A percentile compares a stretch with the other conserved stretches of the same genome.
These are phyloP conservation scores for Termitomyces sp. DNA, from an alignment of 768 basidiomycete genomes.

Conservation along the genomic window DNA sequence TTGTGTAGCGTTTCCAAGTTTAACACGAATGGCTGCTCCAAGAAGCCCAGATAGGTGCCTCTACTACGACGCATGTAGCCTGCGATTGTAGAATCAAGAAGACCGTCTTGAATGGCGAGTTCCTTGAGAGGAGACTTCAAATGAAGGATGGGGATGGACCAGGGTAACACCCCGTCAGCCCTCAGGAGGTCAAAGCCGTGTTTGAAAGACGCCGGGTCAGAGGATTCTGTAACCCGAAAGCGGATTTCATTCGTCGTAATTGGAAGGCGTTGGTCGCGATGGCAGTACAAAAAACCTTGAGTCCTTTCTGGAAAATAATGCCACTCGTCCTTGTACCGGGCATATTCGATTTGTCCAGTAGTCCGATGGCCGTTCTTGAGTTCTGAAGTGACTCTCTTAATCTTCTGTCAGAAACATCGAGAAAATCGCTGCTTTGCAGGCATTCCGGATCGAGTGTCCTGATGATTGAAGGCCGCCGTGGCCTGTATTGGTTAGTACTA, in stretches of 20 bases:
- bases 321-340: no score
- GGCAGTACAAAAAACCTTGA: no score
- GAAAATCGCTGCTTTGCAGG: neutral
- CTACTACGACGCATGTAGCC: no score
- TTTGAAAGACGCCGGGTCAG: slow-evolving; percentile 6
- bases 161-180: slow-evolving; percentile 7
- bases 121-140: neutral
- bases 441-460: neutral
- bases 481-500: neutral
- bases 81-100: no score
- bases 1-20: neutral
- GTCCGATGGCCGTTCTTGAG: neutral
- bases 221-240: slow-evolving; percentile 13
- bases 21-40: neutral
- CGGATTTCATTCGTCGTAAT: slow-evolving; percentile 10
- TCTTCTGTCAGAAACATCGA: neutral
- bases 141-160: slow-evolving; percentile 4
- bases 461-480: neutral
- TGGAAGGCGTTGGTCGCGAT: neutral
- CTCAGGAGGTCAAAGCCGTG: slow-evolving; percentile 11
- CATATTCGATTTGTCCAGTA: neutral
- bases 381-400: neutral
- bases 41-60: neutral
- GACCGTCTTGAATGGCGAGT: neutral
- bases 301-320: neutral